Evolutionary conservation across 345 rosid genomes (phyloP), one percentile per base, ranked within the genome.

Genomic region (Citrus reticulata): DNA sequence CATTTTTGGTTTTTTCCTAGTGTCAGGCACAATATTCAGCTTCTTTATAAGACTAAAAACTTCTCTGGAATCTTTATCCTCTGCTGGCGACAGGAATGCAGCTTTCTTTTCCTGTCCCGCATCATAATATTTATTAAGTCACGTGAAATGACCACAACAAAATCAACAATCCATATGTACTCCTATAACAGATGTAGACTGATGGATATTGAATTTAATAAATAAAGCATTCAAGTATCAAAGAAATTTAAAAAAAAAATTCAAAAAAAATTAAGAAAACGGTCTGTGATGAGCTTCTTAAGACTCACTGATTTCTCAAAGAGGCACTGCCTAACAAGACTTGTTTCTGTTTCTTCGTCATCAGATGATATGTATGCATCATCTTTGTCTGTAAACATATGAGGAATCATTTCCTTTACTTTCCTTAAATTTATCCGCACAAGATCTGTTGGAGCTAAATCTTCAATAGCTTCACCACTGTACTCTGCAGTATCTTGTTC

Each of bases 391-490:
- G 97, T 91, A 84, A 94, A 96, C 95, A 94, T 88, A 54, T 84
- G 90, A 46, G 93, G 91, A 69, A 96, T 90, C 97, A 88, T 94
- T 88, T 94, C 97, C 88, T 91, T 93, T 78, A 92, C 84, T 84
- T 84, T 94, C 84, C 87, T 91, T 55, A 94, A 82, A 77, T 86
- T 91, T 84, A 84, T 83, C 69, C 91, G 87, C 46, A 89, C 76
- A 54, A 79, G 74, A 84, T 81, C 87, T 82, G 83, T 80, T 29
- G 88, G 81, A 80, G 71, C 81, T n/a, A 75, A 76, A 81, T 85
- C 84, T 81, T 91, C 97, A 25, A 70, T 79, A 51, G 76, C 81
- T 32, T 85, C 89, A 57, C 81, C 90, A 81, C 80, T 80, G 78
- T 40, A 77, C 71, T 80, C 92, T 40, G 74, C 88, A 34, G 80